These are phyloP conservation scores for Taiozyma sp. DNA, from an alignment of 1,139 yeast species.

Conservation along the genomic window DNA sequence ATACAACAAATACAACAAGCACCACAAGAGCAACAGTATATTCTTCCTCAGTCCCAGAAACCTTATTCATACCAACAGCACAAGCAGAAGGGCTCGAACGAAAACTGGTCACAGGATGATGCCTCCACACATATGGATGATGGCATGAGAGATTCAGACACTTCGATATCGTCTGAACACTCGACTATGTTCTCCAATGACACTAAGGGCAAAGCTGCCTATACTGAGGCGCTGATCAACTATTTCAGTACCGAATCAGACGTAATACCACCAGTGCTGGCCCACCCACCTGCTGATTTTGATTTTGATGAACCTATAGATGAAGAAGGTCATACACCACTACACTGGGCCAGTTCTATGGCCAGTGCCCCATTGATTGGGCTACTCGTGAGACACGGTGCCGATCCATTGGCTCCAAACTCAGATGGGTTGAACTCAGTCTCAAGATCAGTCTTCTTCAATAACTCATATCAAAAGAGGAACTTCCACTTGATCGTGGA, in stretches of 20 bases:
- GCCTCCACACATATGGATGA: conserved; percentile 26
- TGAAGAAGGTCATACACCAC: conserved; percentile 92
- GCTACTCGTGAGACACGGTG: conserved; percentile 63
- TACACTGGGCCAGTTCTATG: conserved; percentile 97
- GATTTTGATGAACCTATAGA: conserved; percentile 86
- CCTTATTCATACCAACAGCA: conserved; percentile 23
- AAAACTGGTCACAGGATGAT: conserved; percentile 34
- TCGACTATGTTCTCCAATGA: conserved; percentile 21
- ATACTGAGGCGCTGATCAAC: conserved; percentile 51
- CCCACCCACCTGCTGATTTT: conserved; percentile 74
- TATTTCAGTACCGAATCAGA: conserved; percentile 71
- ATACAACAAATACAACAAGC: no score
- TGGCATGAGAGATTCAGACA: conserved; percentile 30
- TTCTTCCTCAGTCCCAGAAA: conserved; percentile 6
- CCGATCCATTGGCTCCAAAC: conserved; percentile 73
- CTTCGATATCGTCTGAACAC: conserved; percentile 35
- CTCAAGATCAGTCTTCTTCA: conserved; percentile 78
- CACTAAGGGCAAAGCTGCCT: conserved; percentile 25
- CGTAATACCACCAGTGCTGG: conserved; percentile 68
- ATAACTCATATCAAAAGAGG: conserved; percentile 78
- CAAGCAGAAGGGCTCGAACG: conserved; percentile 33
- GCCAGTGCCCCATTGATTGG: conserved; percentile 75
- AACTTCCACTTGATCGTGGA: conserved; percentile 72
- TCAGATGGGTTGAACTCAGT: conserved; percentile 79
- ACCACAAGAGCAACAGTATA: conserved; percentile 15